phyloP scores from a whole-genome alignment of 306 rosid species.

The Quillaja saponaria region DNA sequence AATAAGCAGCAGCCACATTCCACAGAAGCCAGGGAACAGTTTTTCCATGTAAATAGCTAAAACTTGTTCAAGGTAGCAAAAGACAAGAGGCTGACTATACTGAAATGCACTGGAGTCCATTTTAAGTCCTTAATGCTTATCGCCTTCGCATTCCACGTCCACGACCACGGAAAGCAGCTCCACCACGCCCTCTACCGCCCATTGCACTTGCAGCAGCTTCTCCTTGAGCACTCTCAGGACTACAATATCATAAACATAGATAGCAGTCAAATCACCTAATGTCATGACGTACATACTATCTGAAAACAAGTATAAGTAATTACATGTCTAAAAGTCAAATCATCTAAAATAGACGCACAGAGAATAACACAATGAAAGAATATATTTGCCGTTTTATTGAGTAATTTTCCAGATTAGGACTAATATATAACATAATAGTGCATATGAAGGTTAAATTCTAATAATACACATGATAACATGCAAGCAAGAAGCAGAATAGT shows the following conservation, averaged over 20 bases:
- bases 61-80: conserved; percentile 13
- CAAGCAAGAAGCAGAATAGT: background rate
- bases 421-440: no score
- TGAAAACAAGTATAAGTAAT: no score
- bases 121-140: conserved; percentile 36
- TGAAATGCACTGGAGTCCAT: background rate
- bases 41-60: background rate
- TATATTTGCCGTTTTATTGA: no score
- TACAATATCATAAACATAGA: conserved; percentile 35
- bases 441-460: no score
- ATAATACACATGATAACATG: background rate
- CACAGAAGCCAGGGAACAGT: background rate
- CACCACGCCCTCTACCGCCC: conserved; percentile 98
- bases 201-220: conserved; percentile 98
- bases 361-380: background rate
- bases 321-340: no score
- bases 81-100: conserved; percentile 4
- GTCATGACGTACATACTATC: no score
- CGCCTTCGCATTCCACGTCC: conserved; percentile 95
- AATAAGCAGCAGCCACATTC: conserved; percentile 13
- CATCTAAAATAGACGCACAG: no score
- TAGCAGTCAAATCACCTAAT: conserved; percentile 6
- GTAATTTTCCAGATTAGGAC: no score
- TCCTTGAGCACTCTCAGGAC: conserved; percentile 99
- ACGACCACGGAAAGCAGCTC: conserved; percentile 73